Percentiles rank a stretch among this genome's conserved stretches.
Evolutionary conservation across 306 rosid species (phyloP).

Genomic region (Ormosia semicastrata): DNA sequence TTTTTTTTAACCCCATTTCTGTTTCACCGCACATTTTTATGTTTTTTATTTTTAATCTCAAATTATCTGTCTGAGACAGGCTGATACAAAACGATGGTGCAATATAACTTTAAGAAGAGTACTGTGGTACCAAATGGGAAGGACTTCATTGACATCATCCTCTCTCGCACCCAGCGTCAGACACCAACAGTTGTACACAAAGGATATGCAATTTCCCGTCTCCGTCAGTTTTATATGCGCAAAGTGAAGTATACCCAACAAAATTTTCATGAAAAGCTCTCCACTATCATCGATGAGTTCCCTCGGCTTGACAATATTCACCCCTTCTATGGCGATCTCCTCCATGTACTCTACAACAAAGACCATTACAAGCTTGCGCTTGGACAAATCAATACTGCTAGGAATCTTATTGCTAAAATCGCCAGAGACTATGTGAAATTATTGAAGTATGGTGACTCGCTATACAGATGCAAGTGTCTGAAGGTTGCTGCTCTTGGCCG

Average conservation of each 20-base stretch:
- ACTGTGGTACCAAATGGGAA: constrained; percentile 92
- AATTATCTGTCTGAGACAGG: not conserved
- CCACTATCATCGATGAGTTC: constrained; percentile 75
- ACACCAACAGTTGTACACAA: constrained; percentile 91
- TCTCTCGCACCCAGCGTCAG: constrained; percentile 86
- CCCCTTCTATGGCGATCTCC: constrained; percentile 82
- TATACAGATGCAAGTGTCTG: constrained; percentile 74
- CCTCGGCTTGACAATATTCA: constrained; percentile 83
- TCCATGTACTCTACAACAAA: constrained; percentile 84
- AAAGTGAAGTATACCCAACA: constrained; percentile 81
- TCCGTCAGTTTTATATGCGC: constrained; percentile 86
- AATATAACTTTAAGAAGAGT: constrained; percentile 81
- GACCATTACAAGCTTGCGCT: constrained; percentile 97
- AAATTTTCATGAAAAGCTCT: constrained; percentile 75
- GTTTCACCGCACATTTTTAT: not conserved
- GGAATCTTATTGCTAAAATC: constrained; percentile 78
- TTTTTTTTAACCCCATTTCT: not conserved
- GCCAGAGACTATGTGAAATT: constrained; percentile 76
- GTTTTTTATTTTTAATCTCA: not conserved
- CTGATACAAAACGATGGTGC: constrained; percentile 54
- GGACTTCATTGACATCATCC: constrained; percentile 74
- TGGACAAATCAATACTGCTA: constrained; percentile 84
- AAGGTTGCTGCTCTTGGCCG: constrained; percentile 95
- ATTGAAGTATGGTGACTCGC: constrained; percentile 83
- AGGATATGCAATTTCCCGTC: constrained; percentile 75